Evolutionary conservation across 495 filamentous ascomycete species (phyloP), one percentile per base, ranked within the genome.

Genomic region (Talaromyces proteolyticus): DNA sequence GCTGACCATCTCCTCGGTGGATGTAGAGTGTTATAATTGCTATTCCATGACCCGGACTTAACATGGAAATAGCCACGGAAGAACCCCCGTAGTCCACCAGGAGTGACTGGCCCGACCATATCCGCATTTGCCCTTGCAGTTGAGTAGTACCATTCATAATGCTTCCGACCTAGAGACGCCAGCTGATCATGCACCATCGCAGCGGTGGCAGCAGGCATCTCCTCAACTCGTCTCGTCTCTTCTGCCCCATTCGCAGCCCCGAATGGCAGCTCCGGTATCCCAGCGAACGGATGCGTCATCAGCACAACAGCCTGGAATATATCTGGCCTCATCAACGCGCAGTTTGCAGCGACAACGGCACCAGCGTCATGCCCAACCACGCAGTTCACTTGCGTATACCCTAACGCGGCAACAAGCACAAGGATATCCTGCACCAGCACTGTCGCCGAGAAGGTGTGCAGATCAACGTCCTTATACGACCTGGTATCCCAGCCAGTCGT

Each of bases 281-380:
- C 75, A 47, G 74, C 74, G 49, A 80, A 80, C 1, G 80, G 80
- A 60, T 81, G 75, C 45, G 72, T 77, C 68, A 84, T 75, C 29
- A 80, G 59, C 20, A 79, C 63, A 3, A 76, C 62, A 39, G 68
- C 68, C 25, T 64, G 66, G 59, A 87, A 87, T 46, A 87, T 63
- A 60, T 88, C 85, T 2, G 81, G 82, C 3, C 84, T 68, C 54
- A 77, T 77, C 17, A 86, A 60, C 0, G 80, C 84, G 49, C 78
- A 80, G 68, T 78, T 70, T 12, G 78, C 69, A 0, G 82, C 75
- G 22, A 70, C 72, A 0, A 85, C 73, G 21, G 71, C 80, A 16
- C 84, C 84, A 50, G 81, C 84, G 29, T 14, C 29, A 57, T 88
- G 84, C 19, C 85, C 83, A 6, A 85, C 66, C 25, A 88, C 68